phyloP scores from a whole-genome alignment of 331 rosid species.

The Spiraea crenata region DNA sequence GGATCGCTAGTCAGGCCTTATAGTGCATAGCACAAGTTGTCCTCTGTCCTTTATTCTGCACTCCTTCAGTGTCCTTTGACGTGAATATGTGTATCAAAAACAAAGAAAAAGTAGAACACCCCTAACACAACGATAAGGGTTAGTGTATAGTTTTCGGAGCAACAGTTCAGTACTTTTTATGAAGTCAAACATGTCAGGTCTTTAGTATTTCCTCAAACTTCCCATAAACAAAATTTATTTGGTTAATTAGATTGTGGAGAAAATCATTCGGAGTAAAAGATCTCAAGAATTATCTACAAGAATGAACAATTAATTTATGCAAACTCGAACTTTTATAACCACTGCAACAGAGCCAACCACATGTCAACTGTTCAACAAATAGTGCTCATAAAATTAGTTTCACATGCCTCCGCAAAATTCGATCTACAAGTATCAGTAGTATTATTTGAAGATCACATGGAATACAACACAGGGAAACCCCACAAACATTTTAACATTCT shows the following conservation, averaged over 20 bases:
- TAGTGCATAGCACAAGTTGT: neutral
- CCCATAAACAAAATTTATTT: neutral
- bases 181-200: neutral
- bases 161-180: neutral
- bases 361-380: neutral
- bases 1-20: neutral
- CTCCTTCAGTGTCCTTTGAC: neutral
- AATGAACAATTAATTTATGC: neutral
- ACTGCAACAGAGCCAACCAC: constrained; percentile 2
- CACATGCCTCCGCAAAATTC: neutral
- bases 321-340: neutral
- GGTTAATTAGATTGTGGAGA: neutral
- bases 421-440: neutral
- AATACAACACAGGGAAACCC: constrained; percentile 1
- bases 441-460: neutral
- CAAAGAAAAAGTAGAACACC: neutral
- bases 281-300: neutral
- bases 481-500: neutral
- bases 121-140: neutral
- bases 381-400: neutral
- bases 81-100: too few species aligned
- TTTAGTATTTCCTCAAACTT: neutral
- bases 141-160: neutral
- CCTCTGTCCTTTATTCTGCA: too few species aligned
- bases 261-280: neutral